phyloP scores from a whole-genome alignment of 2,329 filamentous ascomycete species.

The Pestalotiopsis sp. region DNA sequence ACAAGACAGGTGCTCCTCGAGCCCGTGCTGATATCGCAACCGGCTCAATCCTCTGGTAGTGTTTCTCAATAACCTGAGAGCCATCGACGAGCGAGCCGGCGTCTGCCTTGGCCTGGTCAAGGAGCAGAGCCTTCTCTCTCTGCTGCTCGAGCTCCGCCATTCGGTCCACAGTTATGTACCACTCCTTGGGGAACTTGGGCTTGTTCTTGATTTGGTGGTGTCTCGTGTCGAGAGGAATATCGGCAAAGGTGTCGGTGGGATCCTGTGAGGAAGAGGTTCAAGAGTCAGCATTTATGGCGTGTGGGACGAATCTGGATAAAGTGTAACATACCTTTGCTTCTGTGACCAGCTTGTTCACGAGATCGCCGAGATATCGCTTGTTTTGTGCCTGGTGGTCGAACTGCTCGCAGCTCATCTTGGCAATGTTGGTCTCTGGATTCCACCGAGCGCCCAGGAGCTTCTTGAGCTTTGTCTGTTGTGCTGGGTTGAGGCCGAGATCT shows the following conservation, averaged over 20 bases:
- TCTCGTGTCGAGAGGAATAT: conserved; percentile 85
- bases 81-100: conserved; percentile 62
- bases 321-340: conserved; percentile 63
- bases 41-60: conserved; percentile 23
- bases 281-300: not conserved
- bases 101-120: conserved; percentile 55
- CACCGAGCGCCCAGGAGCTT: conserved; percentile 86
- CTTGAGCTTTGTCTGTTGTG: conserved; percentile 76
- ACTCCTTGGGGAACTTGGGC: conserved; percentile 76
- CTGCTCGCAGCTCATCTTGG: conserved; percentile 90
- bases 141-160: conserved; percentile 62
- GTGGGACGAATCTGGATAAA: not conserved
- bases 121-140: conserved; percentile 50
- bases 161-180: conserved; percentile 75
- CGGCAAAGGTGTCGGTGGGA: conserved; percentile 76
- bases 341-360: conserved; percentile 70
- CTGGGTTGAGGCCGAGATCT: conserved; percentile 68
- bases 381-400: conserved; percentile 91
- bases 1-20: not conserved
- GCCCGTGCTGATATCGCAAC: not conserved
- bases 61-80: conserved; percentile 44
- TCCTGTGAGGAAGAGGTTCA: conserved; percentile 47
- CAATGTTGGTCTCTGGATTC: conserved; percentile 77
- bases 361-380: conserved; percentile 87
- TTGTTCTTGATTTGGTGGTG: conserved; percentile 73